Conservation (phyloP, 352 stramenopile genomes). For the Phytopythium aichiense region DNA sequence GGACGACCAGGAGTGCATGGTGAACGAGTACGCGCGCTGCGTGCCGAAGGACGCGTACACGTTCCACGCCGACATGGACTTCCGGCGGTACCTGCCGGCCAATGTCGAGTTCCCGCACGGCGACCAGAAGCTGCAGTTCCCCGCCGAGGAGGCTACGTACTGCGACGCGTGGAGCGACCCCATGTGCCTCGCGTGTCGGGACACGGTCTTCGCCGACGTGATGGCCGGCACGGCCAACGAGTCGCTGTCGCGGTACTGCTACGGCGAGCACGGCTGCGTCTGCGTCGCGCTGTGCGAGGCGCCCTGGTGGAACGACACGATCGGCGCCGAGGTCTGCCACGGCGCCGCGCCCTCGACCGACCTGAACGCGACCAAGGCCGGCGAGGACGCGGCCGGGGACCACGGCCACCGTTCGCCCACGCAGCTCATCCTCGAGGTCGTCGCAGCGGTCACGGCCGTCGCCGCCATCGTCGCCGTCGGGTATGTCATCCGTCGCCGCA, state of each 20-base stretch:
- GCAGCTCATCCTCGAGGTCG: conserved; percentile 18
- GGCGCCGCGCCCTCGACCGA: conserved; percentile 10
- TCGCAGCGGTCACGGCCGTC: conserved; percentile 30
- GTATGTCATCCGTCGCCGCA: conserved; percentile 18
- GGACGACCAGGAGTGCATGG: conserved; percentile 23
- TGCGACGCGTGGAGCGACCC: conserved; percentile 24
- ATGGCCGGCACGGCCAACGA: conserved; percentile 29
- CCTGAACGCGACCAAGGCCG: conserved; percentile 13
- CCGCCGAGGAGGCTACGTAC: conserved; percentile 27
- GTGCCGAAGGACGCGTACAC: conserved; percentile 22
- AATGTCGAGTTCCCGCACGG: conserved; percentile 20
- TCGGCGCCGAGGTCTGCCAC: conserved; percentile 28
- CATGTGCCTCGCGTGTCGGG: conserved; percentile 23
- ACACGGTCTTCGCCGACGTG: conserved; percentile 20
- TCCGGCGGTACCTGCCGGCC: conserved; percentile 16
- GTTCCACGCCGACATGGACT: conserved; percentile 20
- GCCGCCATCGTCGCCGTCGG: conserved; percentile 25
- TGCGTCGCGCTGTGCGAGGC: conserved; percentile 41
- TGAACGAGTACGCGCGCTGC: conserved; percentile 37
- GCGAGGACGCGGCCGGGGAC: conserved; percentile 13
- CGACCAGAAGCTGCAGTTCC: conserved; percentile 42
- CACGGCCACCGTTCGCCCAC: conserved; percentile 8
- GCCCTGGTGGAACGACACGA: conserved; percentile 23
- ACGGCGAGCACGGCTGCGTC: conserved; percentile 24
- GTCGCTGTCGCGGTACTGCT: conserved; percentile 36